Base-by-base conservation (phyloP, 345 rosid species). In the Eucalyptus regnans region DNA sequence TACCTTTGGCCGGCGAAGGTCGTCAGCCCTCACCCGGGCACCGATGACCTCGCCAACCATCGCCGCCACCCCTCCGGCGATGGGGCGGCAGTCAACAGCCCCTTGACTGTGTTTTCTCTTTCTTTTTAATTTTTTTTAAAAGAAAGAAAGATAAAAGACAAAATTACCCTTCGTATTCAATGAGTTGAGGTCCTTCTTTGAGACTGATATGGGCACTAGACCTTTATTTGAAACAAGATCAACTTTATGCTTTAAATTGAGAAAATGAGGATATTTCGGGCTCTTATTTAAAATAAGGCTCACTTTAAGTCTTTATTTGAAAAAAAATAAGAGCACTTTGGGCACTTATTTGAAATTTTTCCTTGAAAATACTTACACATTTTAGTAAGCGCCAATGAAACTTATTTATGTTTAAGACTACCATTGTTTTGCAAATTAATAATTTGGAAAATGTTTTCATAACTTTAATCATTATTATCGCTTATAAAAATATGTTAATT, bases 51-150 rank as follows among this genome's bases (percentile, higher is more conserved):
- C 0, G 0, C 58, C 25, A 52, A 52, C 58, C 58, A 20, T 52
- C 5, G 0, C 9, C 10, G 1, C 2, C 1, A 0, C 58, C 23
- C 58, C 0, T 1, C 1, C 0, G 0, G 5, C 1, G 0, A 52
- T 52, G 23, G 23, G 9, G 58, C 1, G 2, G 2, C 0, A 18
- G 2, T 23, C 0, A 52, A 4, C 58, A 18, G 2, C 25, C 58
- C 1, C 58, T 52, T 0, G 0, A 0, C 0, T 52, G 10, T 52
- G 58, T 52, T 52, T 52, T 18, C 25, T 52, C 58, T 52, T 52
- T 52, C 2, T 52, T 20, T 52, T 18, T 49, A 10, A 1, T 0
- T 52, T 7, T 50, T 52, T 52, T 18, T 7, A 0, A 52, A 52
- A 7, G 0, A 51, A 16, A 51, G 20, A 52, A 51, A 7, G 5